Evolutionary conservation across 2,329 filamentous ascomycete species (phyloP).

Genomic region (Cladobotryum mycophilum): DNA sequence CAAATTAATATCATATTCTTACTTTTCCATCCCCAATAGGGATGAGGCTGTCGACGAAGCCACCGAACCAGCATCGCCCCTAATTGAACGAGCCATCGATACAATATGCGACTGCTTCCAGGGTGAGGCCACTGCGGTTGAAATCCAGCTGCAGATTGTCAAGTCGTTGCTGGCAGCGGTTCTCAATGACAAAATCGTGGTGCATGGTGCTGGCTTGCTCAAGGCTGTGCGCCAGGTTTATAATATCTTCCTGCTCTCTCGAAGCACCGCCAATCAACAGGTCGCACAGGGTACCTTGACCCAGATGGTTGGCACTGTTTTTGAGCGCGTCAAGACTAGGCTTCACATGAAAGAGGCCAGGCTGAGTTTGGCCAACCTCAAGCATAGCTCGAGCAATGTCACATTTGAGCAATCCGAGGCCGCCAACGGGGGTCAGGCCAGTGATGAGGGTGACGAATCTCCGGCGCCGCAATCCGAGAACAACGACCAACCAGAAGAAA

Average conservation of each 20-base stretch:
- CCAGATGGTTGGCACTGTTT: constrained; percentile 98
- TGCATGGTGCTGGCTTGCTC: constrained; percentile 89
- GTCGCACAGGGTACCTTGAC: constrained; percentile 94
- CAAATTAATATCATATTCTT: constrained; percentile 97
- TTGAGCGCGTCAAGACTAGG: constrained; percentile 84
- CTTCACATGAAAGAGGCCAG: constrained; percentile 82
- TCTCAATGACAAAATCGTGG: constrained; percentile 96
- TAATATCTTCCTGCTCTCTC: constrained; percentile 95
- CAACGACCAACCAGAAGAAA: constrained; percentile 21
- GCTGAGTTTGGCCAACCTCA: constrained; percentile 48
- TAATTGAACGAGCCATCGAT: constrained; percentile 97
- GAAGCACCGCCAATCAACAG: constrained; percentile 90
- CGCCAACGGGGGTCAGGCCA: constrained; percentile 31
- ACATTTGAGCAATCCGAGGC: constrained; percentile 43
- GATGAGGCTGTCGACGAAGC: constrained; percentile 38
- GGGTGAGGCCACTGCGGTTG: constrained; percentile 83
- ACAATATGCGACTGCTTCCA: constrained; percentile 99
- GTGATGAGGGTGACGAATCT: constrained; percentile 30
- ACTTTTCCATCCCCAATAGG: constrained; percentile 71
- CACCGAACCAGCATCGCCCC: constrained; percentile 47
- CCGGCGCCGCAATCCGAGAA: constrained; percentile 26
- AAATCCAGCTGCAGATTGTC: constrained; percentile 95
- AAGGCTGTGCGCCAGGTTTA: constrained; percentile 98
- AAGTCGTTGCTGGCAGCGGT: constrained; percentile 94
- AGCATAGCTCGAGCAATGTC: constrained; percentile 46